These are phyloP conservation scores for Pterocarpus macrocarpus DNA, from an alignment of 306 rosid genomes.

Conservation along the genomic window DNA sequence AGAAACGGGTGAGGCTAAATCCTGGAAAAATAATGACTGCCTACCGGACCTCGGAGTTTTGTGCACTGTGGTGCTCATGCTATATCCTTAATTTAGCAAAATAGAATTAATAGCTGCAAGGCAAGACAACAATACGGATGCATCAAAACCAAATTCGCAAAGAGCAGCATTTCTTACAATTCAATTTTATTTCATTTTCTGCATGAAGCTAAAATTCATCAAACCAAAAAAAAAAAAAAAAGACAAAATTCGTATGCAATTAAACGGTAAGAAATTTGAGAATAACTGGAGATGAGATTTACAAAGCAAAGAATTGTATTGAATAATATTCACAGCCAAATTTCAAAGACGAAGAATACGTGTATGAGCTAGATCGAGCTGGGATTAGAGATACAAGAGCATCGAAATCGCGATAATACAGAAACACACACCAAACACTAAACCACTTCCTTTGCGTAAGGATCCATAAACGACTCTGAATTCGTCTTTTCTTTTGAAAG, in stretches of 20 bases:
- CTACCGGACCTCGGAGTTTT: conserved; percentile 86
- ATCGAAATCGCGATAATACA: background rate
- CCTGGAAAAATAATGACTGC: conserved; percentile 89
- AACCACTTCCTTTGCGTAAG: background rate
- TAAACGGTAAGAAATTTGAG: background rate
- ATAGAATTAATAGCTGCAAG: conserved; percentile 50
- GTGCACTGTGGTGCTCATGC: conserved; percentile 71
- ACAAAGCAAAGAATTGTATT: background rate
- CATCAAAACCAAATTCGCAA: conserved; percentile 19
- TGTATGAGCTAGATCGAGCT: conserved; percentile 13
- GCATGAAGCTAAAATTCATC: conserved; percentile 1
- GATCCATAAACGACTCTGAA: too few species aligned
- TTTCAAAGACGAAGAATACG: background rate
- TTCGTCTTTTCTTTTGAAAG: background rate
- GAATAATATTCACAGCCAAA: background rate
- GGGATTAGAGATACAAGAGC: background rate
- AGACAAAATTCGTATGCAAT: background rate
- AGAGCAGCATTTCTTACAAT: background rate
- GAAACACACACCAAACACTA: background rate
- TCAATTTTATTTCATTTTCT: conserved; percentile 15
- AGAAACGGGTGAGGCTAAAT: conserved; percentile 90
- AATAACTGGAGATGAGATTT: background rate
- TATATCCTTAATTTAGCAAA: conserved; percentile 24
- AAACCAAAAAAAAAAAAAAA: background rate
- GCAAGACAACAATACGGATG: conserved; percentile 17